Base-by-base conservation (phyloP, 768 basidiomycete genomes). In the Leccinum truebloodii region DNA sequence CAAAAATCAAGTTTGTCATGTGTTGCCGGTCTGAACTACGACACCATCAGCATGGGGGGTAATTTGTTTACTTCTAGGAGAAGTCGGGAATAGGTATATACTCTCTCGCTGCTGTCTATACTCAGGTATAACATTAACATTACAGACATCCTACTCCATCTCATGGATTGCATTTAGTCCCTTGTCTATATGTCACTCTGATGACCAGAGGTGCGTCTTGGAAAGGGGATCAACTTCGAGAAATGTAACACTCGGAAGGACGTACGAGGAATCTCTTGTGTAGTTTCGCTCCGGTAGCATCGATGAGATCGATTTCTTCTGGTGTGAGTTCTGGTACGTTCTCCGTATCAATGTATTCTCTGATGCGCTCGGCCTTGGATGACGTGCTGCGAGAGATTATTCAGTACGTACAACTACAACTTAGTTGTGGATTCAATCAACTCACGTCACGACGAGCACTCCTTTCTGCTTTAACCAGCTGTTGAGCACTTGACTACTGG, bases 391-490 rank as follows among this genome's bases (percentile, higher is more conserved):
- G 49, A 44, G 8, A 22, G 10, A 48, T 35, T 22, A n/a, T 20
- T 60, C 10, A 64, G 52, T 10, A 52, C 49, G 6, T n/a, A 26
- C 10, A 8, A 20, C 14, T 41, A 3, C 24, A 7, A 13, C 37
- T 46, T 3, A 41, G 52, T 4, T 24, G 18, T 6, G 16, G 20
- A 14, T 32, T 12, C 44, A 10, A 50, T 44, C 30, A 20, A 30
- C 74, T 59, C 63, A 74, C 74, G 73, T 74, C 10, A 75, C 71
- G 14, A 74, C 73, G 24, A 75, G 63, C 16, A 71, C 59, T 13
- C 60, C 67, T 22, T 75, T 68, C n/a, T 75, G 73, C 34, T 69
- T 57, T 32, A 71, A n/a, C 71, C 73, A 75, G 52, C 64, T 75
- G 22, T 63, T 54, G 34, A 74, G 65, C 16, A 75, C 74, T 35